These are phyloP conservation scores for Musa itinerans DNA, from an alignment of 176 grass and related monocot genomes.

Conservation along the genomic window DNA sequence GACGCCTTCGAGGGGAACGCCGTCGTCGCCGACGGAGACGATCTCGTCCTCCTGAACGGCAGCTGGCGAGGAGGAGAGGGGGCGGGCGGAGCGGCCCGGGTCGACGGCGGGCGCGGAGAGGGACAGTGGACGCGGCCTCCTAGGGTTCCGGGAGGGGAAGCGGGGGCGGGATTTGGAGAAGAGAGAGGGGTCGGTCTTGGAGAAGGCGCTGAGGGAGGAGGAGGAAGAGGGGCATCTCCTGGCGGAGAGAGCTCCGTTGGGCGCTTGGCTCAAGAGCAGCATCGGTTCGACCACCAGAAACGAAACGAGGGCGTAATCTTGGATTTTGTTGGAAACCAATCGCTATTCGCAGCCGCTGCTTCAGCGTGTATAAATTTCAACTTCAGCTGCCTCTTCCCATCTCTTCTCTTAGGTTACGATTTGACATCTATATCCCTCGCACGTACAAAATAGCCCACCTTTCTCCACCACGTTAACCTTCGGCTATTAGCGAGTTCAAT, in stretches of 20 bases:
- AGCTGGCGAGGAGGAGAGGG: conserved; percentile 20
- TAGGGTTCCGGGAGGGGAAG: conserved; percentile 11
- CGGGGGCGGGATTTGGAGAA: conserved; percentile 30
- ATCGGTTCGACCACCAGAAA: conserved; percentile 13
- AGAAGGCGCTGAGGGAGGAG: background rate
- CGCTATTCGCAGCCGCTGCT: too few relatives aligned
- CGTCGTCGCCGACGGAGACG: background rate
- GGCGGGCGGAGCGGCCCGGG: conserved; percentile 15
- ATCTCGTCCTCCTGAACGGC: background rate
- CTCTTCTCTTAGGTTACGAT: too few relatives aligned
- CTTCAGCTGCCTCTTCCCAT: too few relatives aligned
- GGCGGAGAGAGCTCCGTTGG: conserved; percentile 69
- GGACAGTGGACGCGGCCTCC: conserved; percentile 3
- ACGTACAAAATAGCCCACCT: too few relatives aligned
- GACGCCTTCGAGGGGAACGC: conserved; percentile 10
- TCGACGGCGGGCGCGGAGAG: conserved; percentile 11
- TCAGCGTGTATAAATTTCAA: too few relatives aligned
- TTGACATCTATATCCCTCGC: too few relatives aligned
- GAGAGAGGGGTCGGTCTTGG: conserved; percentile 32
- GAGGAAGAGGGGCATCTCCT: conserved; percentile 35
- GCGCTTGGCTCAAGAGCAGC: conserved; percentile 72
- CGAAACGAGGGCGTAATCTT: too few relatives aligned
- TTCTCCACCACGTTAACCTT: too few relatives aligned
- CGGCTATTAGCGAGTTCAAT: too few relatives aligned
- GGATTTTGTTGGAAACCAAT: too few relatives aligned